These are phyloP conservation scores for Phytophthora melonis DNA, from an alignment of 352 stramenopile genomes.

Conservation along the genomic window DNA sequence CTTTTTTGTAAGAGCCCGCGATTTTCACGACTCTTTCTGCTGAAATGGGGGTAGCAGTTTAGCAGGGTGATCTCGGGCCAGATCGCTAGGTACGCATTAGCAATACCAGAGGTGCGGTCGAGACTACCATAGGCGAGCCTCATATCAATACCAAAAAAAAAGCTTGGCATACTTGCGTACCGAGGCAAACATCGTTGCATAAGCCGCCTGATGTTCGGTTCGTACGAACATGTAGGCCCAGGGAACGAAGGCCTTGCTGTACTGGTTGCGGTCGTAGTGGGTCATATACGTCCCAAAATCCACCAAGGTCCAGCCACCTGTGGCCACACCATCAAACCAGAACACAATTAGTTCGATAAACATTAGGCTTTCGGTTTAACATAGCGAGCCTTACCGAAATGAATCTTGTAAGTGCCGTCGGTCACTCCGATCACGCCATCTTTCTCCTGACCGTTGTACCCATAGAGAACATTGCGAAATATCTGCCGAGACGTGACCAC, in stretches of 20 bases:
- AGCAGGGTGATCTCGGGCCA: not conserved
- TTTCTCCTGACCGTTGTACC: not conserved
- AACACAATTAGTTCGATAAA: too few species aligned
- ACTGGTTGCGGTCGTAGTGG: not conserved
- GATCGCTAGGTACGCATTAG: not conserved
- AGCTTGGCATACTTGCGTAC: not conserved
- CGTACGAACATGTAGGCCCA: not conserved
- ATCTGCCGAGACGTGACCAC: not conserved
- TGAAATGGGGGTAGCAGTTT: not conserved
- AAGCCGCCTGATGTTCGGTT: not conserved
- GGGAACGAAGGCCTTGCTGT: not conserved
- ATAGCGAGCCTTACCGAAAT: not conserved
- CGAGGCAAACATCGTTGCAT: not conserved
- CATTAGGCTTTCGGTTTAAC: too few species aligned
- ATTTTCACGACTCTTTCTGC: not conserved
- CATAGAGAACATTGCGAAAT: not conserved
- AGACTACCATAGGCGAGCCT: not conserved
- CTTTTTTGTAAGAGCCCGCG: not conserved
- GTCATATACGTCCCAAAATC: not conserved
- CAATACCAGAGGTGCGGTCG: not conserved
- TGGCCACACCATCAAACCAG: too few species aligned
- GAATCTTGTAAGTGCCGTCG: not conserved
- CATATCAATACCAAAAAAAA: not conserved
- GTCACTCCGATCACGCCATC: not conserved
- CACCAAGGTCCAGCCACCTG: not conserved